phyloP scores from a whole-genome alignment of 2,329 filamentous ascomycete species.

The Aspergillus neoniger region DNA sequence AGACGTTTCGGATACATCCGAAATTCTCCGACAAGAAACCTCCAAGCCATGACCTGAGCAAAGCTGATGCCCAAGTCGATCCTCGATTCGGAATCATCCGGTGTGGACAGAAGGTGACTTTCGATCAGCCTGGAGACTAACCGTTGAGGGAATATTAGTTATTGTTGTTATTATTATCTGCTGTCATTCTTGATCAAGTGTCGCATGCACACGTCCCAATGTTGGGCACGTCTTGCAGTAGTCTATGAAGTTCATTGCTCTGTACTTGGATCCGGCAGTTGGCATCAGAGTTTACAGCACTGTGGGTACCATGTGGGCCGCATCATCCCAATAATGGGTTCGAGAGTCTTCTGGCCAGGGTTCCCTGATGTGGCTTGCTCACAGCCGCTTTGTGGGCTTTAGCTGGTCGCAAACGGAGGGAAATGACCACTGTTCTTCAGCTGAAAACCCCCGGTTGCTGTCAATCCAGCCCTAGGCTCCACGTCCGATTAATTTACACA shows the following conservation, averaged over 20 bases:
- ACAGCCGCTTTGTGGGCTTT: background rate
- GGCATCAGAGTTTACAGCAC: background rate
- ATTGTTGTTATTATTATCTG: too few species aligned
- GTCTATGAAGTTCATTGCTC: background rate
- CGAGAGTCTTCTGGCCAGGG: background rate
- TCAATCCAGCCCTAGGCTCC: background rate
- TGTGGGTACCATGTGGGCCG: background rate
- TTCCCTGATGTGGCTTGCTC: background rate
- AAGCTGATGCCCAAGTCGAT: background rate
- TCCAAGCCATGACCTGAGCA: background rate
- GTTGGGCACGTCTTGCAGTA: background rate
- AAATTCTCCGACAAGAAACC: background rate
- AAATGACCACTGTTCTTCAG: too few species aligned
- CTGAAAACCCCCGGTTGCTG: slow-evolving; percentile 1
- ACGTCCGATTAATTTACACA: too few species aligned
- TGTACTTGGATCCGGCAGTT: background rate
- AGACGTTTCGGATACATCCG: background rate
- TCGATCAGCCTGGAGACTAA: too few species aligned
- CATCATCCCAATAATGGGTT: background rate
- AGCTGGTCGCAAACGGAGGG: too few species aligned
- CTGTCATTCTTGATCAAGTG: too few species aligned
- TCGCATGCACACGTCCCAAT: background rate
- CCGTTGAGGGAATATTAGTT: too few species aligned
- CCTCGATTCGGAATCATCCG: too few species aligned
- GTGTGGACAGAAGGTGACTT: too few species aligned